phyloP scores from a whole-genome alignment of 2,329 filamentous ascomycete species.

The Aspergillus versicolor region DNA sequence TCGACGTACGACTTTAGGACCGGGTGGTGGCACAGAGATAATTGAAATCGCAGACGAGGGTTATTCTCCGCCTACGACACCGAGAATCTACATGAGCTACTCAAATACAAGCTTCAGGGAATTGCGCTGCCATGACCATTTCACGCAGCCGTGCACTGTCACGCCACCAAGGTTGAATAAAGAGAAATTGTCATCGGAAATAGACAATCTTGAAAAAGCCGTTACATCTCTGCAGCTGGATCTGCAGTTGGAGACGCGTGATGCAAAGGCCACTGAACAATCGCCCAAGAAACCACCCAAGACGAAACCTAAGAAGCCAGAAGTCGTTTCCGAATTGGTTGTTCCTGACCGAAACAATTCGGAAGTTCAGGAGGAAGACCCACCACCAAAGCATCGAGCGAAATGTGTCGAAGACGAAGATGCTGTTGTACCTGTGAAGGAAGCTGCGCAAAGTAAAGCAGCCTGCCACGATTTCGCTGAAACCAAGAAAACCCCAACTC shows the following conservation, averaged over 20 bases:
- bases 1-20: conserved; percentile 7
- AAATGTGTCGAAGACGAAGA: not conserved
- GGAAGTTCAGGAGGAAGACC: not conserved
- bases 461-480: not conserved
- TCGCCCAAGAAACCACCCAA: conserved; percentile 10
- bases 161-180: not conserved
- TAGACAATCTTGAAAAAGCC: conserved; percentile 20
- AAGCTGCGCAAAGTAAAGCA: not conserved
- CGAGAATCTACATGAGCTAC: conserved; percentile 24
- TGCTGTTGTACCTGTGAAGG: not conserved
- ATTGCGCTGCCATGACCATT: not conserved
- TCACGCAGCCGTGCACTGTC: not conserved
- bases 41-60: conserved; percentile 10
- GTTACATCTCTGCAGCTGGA: conserved; percentile 22
- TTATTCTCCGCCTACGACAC: conserved; percentile 1
- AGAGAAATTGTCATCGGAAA: not conserved
- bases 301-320: not conserved
- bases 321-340: not conserved
- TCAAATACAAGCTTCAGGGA: conserved; percentile 21
- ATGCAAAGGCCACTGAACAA: not conserved
- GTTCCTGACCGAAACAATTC: not conserved
- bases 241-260: conserved; percentile 16
- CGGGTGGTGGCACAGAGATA: conserved; percentile 12
- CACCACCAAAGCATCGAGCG: not conserved
- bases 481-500: not conserved